These are phyloP conservation scores for Podospora didyma DNA, from an alignment of 495 filamentous ascomycete species.

Conservation along the genomic window DNA sequence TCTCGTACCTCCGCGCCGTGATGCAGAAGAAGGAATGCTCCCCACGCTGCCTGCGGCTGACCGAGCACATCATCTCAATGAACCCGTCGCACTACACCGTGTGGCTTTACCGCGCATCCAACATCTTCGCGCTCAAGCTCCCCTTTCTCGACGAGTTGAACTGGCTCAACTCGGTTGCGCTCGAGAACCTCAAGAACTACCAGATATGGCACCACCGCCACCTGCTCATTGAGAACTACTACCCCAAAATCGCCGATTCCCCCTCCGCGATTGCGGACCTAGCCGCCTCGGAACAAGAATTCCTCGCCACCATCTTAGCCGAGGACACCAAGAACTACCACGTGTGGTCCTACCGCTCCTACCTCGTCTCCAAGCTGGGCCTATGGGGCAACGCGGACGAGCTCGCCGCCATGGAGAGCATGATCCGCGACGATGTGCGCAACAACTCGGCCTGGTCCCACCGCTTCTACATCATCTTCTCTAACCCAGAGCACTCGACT, in stretches of 20 bases:
- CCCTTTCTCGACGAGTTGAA: constrained; percentile 68
- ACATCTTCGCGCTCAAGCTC: constrained; percentile 61
- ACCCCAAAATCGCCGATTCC: constrained; percentile 45
- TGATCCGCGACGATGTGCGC: constrained; percentile 74
- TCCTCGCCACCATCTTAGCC: constrained; percentile 76
- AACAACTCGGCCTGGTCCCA: constrained; percentile 99
- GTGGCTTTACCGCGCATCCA: constrained; percentile 89
- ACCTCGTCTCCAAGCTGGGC: constrained; percentile 77
- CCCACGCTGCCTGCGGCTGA: constrained; percentile 73
- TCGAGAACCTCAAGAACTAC: constrained; percentile 91
- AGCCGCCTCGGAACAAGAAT: constrained; percentile 58
- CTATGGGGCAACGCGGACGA: constrained; percentile 57
- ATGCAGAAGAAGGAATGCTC: constrained; percentile 87
- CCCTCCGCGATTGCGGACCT: constrained; percentile 29
- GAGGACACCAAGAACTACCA: constrained; percentile 96
- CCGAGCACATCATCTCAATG: constrained; percentile 80
- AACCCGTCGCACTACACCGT: constrained; percentile 98
- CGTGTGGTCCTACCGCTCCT: constrained; percentile 95
- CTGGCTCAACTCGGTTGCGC: constrained; percentile 80
- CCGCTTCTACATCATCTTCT: constrained; percentile 86
- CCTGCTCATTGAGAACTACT: constrained; percentile 67
- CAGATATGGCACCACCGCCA: constrained; percentile 99
- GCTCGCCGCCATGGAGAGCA: constrained; percentile 60
- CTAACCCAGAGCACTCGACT: constrained; percentile 50
- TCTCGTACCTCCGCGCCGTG: constrained; percentile 83